These are phyloP conservation scores for Erysimum cheiranthoides DNA, from an alignment of 345 rosid genomes.

Conservation along the genomic window DNA sequence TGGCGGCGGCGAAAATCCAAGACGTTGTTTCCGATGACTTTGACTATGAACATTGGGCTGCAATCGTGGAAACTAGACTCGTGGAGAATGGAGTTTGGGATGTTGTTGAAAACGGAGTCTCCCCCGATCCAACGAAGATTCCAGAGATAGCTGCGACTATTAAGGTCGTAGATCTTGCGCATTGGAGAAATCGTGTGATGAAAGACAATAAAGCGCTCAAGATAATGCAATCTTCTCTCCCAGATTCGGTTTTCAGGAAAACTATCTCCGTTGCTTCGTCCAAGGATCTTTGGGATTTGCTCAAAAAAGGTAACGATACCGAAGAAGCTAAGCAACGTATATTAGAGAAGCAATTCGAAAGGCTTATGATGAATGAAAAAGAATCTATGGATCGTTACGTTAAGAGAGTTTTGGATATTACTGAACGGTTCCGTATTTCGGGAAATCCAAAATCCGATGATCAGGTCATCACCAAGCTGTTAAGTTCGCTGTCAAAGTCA, in stretches of 20 bases:
- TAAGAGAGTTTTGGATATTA: not conserved
- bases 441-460: not conserved
- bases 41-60: slow-evolving; percentile 29
- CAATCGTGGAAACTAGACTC: not conserved
- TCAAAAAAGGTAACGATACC: slow-evolving; percentile 1
- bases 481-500: not conserved
- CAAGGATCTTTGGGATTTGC: slow-evolving; percentile 35
- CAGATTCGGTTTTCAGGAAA: slow-evolving; percentile 29
- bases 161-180: not conserved
- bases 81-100: slow-evolving; percentile 27
- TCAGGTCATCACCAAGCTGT: slow-evolving; percentile 11
- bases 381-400: not conserved
- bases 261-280: slow-evolving; percentile 9
- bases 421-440: not conserved
- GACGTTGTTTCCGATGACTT: slow-evolving; percentile 12
- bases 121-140: slow-evolving; percentile 25
- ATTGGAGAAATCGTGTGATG: slow-evolving; percentile 7
- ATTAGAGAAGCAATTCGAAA: slow-evolving; percentile 29
- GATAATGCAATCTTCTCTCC: slow-evolving; percentile 29
- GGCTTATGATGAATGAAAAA: slow-evolving; percentile 19
- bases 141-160: slow-evolving; percentile 21
- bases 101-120: slow-evolving; percentile 14
- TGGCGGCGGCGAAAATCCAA: slow-evolving; percentile 23
- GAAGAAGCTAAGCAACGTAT: not conserved
- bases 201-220: slow-evolving; percentile 28